These are phyloP conservation scores for Mortierella sp. DNA, from an alignment of 371 early-diverging fungal species.

Conservation along the genomic window DNA sequence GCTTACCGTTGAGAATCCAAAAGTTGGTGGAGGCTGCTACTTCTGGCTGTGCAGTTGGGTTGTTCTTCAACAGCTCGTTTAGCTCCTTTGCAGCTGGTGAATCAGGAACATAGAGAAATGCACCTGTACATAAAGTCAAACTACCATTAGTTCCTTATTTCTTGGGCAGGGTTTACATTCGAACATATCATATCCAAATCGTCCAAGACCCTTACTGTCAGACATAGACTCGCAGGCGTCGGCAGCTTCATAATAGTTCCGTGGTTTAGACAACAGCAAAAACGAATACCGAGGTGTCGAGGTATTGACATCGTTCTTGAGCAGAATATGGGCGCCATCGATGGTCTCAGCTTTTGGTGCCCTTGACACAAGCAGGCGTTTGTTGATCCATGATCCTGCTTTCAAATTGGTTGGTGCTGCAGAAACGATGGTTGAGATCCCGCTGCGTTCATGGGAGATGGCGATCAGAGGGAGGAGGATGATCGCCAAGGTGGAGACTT, in stretches of 20 bases:
- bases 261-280: constrained; percentile 38
- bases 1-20: constrained; percentile 40
- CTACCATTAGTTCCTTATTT: background rate
- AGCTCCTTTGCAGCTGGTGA: constrained; percentile 26
- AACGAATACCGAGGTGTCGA: constrained; percentile 27
- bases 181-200: no score
- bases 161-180: background rate
- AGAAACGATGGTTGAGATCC: background rate
- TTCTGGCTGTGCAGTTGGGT: constrained; percentile 34
- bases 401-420: background rate
- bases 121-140: background rate
- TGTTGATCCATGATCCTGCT: background rate
- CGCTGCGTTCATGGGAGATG: background rate
- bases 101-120: constrained; percentile 27
- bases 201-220: constrained; percentile 24
- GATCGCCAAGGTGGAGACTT: background rate
- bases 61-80: constrained; percentile 30
- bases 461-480: background rate
- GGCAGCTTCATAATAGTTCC: constrained; percentile 38
- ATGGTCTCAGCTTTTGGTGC: constrained; percentile 34
- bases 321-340: constrained; percentile 37
- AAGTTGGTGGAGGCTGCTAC: constrained; percentile 30
- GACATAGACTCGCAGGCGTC: constrained; percentile 36
- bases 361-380: background rate
- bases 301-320: constrained; percentile 41